These are phyloP conservation scores for Candida alai DNA, from an alignment of 805 yeast genomes.

Conservation along the genomic window DNA sequence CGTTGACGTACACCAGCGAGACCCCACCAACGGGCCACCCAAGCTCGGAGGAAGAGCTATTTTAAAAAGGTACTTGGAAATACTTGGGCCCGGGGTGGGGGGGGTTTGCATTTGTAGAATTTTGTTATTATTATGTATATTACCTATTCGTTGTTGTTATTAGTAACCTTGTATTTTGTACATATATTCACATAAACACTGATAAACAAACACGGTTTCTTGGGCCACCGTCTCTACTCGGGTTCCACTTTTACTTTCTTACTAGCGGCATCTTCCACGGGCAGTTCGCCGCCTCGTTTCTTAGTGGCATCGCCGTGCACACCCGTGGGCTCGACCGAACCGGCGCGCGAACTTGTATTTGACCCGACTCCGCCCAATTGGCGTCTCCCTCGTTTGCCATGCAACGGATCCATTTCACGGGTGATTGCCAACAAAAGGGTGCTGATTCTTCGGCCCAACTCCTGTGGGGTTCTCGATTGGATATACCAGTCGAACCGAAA, in stretches of 20 bases:
- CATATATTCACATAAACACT: too few species aligned
- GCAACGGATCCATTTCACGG: slow-evolving; percentile 62
- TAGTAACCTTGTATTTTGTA: slow-evolving; percentile 1
- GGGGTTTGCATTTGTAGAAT: too few species aligned
- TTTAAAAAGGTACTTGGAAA: too few species aligned
- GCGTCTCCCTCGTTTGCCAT: slow-evolving; percentile 39
- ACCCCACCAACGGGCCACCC: too few species aligned
- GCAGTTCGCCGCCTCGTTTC: slow-evolving; percentile 1
- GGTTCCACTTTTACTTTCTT: background rate
- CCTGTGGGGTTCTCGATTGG: slow-evolving; percentile 67
- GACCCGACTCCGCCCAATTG: slow-evolving; percentile 16
- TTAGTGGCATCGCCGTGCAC: slow-evolving; percentile 1
- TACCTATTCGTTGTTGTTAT: background rate
- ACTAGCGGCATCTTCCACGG: background rate
- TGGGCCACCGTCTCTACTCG: background rate
- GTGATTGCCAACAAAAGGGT: slow-evolving; percentile 66
- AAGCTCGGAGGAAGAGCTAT: too few species aligned
- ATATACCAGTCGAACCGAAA: slow-evolving; percentile 75
- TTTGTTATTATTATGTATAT: slow-evolving; percentile 3
- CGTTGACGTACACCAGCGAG: too few species aligned
- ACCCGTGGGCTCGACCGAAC: slow-evolving; percentile 37
- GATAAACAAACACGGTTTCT: slow-evolving; percentile 1
- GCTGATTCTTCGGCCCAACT: slow-evolving; percentile 63
- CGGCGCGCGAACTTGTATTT: slow-evolving; percentile 27
- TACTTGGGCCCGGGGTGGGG: too few species aligned